These are phyloP conservation scores for Pyrenophora graminea DNA, from an alignment of 2,329 filamentous ascomycete genomes.

Conservation along the genomic window DNA sequence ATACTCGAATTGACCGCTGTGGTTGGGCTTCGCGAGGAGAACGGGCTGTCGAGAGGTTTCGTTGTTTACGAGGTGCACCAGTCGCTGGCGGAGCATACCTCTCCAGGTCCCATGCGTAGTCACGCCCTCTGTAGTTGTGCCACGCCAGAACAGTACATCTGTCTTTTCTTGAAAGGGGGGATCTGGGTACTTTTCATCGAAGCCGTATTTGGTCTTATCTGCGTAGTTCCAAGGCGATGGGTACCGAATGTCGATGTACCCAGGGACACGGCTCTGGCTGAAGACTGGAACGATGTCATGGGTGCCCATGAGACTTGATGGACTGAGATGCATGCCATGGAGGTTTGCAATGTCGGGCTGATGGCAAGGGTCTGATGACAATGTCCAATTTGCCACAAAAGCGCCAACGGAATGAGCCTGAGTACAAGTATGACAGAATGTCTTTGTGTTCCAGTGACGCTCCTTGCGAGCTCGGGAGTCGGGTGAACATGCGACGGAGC, in stretches of 20 bases:
- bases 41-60: slow-evolving; percentile 37
- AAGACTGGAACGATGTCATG: slow-evolving; percentile 74
- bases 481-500: slow-evolving; percentile 62
- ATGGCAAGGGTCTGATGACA: slow-evolving; percentile 70
- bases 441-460: slow-evolving; percentile 65
- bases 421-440: slow-evolving; percentile 67
- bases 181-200: slow-evolving; percentile 58
- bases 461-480: slow-evolving; percentile 63
- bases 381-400: slow-evolving; percentile 68
- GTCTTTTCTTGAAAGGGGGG: slow-evolving; percentile 64
- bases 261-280: slow-evolving; percentile 71
- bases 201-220: slow-evolving; percentile 59
- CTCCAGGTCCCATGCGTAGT: slow-evolving; percentile 61
- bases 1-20: slow-evolving; percentile 58
- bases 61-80: slow-evolving; percentile 64
- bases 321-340: slow-evolving; percentile 73
- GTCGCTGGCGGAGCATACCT: slow-evolving; percentile 70
- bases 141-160: slow-evolving; percentile 74
- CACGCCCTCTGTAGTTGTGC: slow-evolving; percentile 61
- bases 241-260: slow-evolving; percentile 77
- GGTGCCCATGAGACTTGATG: slow-evolving; percentile 65
- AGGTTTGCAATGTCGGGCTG: slow-evolving; percentile 76
- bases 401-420: slow-evolving; percentile 68
- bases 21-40: slow-evolving; percentile 54
- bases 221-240: slow-evolving; percentile 67